Base-by-base conservation (phyloP, 306 rosid genomes). In the Vigna unguiculata region DNA sequence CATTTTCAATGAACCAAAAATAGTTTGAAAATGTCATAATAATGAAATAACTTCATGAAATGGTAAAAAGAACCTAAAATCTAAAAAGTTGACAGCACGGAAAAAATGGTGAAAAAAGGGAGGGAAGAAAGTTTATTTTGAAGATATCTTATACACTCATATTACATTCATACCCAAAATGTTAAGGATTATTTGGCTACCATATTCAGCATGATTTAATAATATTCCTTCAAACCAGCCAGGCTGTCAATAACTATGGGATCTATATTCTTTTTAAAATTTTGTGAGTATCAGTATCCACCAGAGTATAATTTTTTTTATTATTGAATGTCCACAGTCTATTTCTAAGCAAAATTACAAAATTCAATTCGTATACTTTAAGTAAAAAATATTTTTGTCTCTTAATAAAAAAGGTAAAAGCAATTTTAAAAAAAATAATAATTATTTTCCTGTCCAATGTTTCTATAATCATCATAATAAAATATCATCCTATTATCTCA, bases 1-100 rank as follows among this genome's bases (percentile, higher is more conserved):
- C 15, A 53, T 64, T 67, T 61, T 77, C 24, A 54, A 20, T 38
- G 32, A 24, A 78, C 74, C 43, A 76, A 21, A 66, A 65, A 61
- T 55, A 68, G 32, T 41, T 65, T 70, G 81, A 40, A 60, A 60
- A 32, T 15, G 69, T 43, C 7, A 1, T 15, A 30, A 16, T 6
- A 60, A 30, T 25, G 13, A 41, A 10, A 24, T 22, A 69, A 59
- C 66, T 20, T 45, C 76, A 6, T 55, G 66, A 53, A 65, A 25
- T n/a, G 25, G 45, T 80, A n/a, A 72, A 48, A 53, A 21, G 36
- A 20, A 11, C 20, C 48, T 41, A 61, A 46, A 48, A 76, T 80
- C 32, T 47, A 57, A 38, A 36, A 52, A 38, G 38, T 40, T 17
- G 30, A 19, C 10, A 8, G 60, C 2, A 34, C 5, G 12, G 47